Conservation (phyloP, 192 early-diverging fungal genomes). For the Cladochytrium replicatum region DNA sequence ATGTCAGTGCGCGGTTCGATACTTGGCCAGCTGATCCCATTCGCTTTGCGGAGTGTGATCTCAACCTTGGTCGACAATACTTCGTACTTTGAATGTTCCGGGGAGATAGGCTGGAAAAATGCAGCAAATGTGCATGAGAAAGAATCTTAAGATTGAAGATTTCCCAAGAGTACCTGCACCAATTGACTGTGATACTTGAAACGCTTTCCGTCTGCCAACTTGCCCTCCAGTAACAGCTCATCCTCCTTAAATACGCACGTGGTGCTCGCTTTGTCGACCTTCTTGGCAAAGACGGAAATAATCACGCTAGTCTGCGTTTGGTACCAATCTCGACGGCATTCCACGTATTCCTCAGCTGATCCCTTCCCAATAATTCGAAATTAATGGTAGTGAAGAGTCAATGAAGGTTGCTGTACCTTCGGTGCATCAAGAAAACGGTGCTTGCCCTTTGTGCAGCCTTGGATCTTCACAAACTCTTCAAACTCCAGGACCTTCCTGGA, state of each 20-base stretch:
- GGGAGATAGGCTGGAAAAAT: slow-evolving; percentile 55
- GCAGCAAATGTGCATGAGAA: slow-evolving; percentile 1
- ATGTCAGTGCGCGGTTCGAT: slow-evolving; percentile 58
- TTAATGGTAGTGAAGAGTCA: background rate
- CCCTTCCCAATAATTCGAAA: background rate
- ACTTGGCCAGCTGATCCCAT: slow-evolving; percentile 74
- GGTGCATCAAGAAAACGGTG: slow-evolving; percentile 71
- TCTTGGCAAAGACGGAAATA: slow-evolving; percentile 89
- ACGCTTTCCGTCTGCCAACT: slow-evolving; percentile 64
- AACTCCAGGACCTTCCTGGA: slow-evolving; percentile 90
- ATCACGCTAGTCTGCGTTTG: slow-evolving; percentile 79
- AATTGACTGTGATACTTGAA: slow-evolving; percentile 61
- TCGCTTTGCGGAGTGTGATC: slow-evolving; percentile 77
- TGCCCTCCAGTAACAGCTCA: slow-evolving; percentile 60
- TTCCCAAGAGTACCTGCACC: slow-evolving; percentile 25
- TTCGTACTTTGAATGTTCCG: slow-evolving; percentile 57
- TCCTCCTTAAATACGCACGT: slow-evolving; percentile 56
- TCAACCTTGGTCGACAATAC: slow-evolving; percentile 93
- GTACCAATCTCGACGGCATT: slow-evolving; percentile 91
- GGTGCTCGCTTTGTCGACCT: slow-evolving; percentile 62
- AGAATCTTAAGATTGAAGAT: background rate
- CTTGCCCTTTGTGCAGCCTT: slow-evolving; percentile 79
- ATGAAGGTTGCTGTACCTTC: too few relatives aligned
- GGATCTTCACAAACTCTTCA: slow-evolving; percentile 95
- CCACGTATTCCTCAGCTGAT: slow-evolving; percentile 42